Evolutionary conservation across 345 rosid genomes (phyloP).

Genomic region (Arabidopsis arenosa): DNA sequence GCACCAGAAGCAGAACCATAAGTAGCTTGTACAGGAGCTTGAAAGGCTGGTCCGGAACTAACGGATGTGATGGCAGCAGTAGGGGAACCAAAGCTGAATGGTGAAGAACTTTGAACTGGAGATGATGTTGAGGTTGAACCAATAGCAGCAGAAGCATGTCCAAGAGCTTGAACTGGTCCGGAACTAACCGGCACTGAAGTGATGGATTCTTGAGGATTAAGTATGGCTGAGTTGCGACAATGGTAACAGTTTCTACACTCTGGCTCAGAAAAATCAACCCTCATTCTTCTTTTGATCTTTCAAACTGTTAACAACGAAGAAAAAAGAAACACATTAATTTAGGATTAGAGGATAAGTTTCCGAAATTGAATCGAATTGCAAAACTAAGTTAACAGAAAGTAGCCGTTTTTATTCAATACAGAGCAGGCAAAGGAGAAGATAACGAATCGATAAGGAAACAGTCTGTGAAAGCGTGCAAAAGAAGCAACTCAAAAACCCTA

Average conservation of each 20-base stretch:
- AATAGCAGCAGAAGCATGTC: background rate
- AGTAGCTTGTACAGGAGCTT: background rate
- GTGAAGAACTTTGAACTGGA: background rate
- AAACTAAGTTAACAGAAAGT: background rate
- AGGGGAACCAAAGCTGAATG: background rate
- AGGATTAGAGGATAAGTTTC: background rate
- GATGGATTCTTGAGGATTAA: background rate
- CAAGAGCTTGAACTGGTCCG: conserved; percentile 5
- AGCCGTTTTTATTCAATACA: background rate
- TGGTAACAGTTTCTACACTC: conserved; percentile 28
- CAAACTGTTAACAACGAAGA: background rate
- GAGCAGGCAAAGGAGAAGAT: background rate
- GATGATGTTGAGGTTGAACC: conserved; percentile 12
- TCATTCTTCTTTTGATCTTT: conserved; percentile 27
- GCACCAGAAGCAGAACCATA: background rate
- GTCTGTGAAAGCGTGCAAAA: background rate
- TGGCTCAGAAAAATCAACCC: conserved; percentile 30
- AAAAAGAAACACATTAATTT: background rate
- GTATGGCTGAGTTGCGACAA: background rate
- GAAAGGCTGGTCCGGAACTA: background rate
- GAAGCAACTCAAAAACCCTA: background rate
- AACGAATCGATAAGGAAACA: background rate
- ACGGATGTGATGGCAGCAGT: background rate
- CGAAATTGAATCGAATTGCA: conserved; percentile 9
- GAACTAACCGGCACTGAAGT: conserved; percentile 6